These are phyloP conservation scores for Apiospora pterosperma DNA, from an alignment of 2,329 filamentous ascomycete species.

Conservation along the genomic window DNA sequence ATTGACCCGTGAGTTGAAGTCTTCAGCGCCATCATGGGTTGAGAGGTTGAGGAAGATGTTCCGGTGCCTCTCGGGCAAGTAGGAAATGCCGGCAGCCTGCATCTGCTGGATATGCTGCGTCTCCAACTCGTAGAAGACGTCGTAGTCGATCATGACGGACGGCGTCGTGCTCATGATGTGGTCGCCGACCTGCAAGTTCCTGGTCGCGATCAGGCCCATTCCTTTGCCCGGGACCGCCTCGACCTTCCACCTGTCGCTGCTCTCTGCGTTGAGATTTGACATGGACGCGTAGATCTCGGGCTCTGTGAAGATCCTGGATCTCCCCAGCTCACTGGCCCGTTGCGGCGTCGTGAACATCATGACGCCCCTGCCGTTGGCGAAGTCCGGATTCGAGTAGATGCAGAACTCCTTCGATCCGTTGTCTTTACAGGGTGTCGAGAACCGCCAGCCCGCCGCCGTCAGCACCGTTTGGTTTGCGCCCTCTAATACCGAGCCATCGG, in stretches of 20 bases:
- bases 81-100: conserved; percentile 27
- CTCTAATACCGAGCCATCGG: not conserved
- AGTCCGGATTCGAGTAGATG: conserved; percentile 30
- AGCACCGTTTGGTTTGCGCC: not conserved
- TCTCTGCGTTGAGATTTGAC: conserved; percentile 20
- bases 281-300: conserved; percentile 18
- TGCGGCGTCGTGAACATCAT: conserved; percentile 33
- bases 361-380: conserved; percentile 34
- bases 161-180: conserved; percentile 35
- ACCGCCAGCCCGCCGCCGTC: conserved; percentile 8
- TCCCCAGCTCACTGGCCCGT: conserved; percentile 27
- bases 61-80: conserved; percentile 28
- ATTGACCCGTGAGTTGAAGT: conserved; percentile 26
- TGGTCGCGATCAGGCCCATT: conserved; percentile 32
- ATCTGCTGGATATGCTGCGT: conserved; percentile 23
- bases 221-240: conserved; percentile 35
- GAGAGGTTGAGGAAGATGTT: conserved; percentile 32
- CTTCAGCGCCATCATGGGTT: conserved; percentile 25
- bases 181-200: conserved; percentile 32
- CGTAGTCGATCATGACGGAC: conserved; percentile 37
- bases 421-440: conserved; percentile 10
- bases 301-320: conserved; percentile 24
- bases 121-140: conserved; percentile 27
- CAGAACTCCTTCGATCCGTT: conserved; percentile 23
- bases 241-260: conserved; percentile 27